Evolutionary conservation across 345 rosid species (phyloP), one percentile per base, ranked within the genome.

Genomic region (Sonneratia alba): DNA sequence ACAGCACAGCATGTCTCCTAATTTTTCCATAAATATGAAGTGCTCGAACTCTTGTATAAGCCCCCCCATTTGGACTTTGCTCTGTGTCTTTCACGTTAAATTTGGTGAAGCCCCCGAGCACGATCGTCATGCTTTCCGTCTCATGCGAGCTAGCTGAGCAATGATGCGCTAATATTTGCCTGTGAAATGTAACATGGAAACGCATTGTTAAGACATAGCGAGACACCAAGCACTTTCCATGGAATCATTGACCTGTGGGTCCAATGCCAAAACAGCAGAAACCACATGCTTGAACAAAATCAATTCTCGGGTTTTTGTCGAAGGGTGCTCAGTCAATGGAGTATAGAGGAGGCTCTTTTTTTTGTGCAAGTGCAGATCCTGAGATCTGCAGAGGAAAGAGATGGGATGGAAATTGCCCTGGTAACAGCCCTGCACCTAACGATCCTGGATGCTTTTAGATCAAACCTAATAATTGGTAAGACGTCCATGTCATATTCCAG

Each of bases 401-500:
- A 66, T 36, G 47, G 42, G 24, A 7, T 22, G n/a, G 42, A 67
- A 67, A 40, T 67, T 22, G 69, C 43, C 19, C 22, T 67, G 32
- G 14, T 22, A 67, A 67, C 43, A 22, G 69, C 16, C 13, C 49
- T 45, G 14, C 49, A 57, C 63, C 63, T 53, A 53, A 53, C 22
- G 3, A 7, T 53, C 22, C 57, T 19, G 57, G 21, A 16, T 53
- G n/a, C 57, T 53, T 53, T 53, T 53, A 16, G n/a, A 9, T 53
- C 57, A 53, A 65, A 65, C 83, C 55, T 47, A 75, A 72, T 77
- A 22, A 67, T 38, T 67, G 69, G 69, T 67, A 67, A 67, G 49
- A 40, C 3, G 69, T 67, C 69, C 43, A 8, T 45, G 43, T 67
- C 69, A 38, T 12, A 3, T 66, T 16, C 69, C n/a, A 57, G 34